These are phyloP conservation scores for Euclidium syriacum DNA, from an alignment of 345 rosid species.

Conservation along the genomic window DNA sequence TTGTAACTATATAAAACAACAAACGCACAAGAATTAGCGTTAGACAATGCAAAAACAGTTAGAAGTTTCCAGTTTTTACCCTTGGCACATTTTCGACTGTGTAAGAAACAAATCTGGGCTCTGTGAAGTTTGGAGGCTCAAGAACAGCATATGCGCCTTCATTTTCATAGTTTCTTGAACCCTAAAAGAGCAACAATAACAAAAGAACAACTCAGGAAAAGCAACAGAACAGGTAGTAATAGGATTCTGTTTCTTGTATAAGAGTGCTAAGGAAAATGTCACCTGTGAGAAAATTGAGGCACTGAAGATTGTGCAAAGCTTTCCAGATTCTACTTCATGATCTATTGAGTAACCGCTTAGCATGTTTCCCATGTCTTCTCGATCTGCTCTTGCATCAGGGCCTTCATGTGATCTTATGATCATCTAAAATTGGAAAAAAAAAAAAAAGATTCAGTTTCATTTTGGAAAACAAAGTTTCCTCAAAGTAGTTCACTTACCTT, in stretches of 20 bases:
- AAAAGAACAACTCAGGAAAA: not conserved
- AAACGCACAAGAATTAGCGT: not conserved
- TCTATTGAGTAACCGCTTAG: slow-evolving; percentile 36
- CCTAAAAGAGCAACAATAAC: slow-evolving; percentile 16
- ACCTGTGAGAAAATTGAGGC: slow-evolving; percentile 39
- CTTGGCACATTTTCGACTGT: slow-evolving; percentile 33
- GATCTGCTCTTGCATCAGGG: slow-evolving; percentile 34
- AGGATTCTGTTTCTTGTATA: not conserved
- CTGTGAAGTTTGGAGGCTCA: slow-evolving; percentile 36
- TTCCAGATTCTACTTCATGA: slow-evolving; percentile 42
- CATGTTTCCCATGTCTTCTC: slow-evolving; percentile 37
- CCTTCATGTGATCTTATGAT: slow-evolving; percentile 49
- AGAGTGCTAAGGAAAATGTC: not conserved
- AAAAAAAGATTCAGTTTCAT: not conserved
- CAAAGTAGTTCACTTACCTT: slow-evolving; percentile 22
- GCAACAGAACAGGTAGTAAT: not conserved
- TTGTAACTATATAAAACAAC: slow-evolving; percentile 14
- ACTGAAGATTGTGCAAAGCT: slow-evolving; percentile 36
- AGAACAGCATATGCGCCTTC: slow-evolving; percentile 41
- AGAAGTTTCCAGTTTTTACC: slow-evolving; percentile 11
- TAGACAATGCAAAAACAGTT: not conserved
- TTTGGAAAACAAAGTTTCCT: not conserved
- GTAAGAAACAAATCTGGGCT: slow-evolving; percentile 37
- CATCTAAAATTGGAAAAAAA: slow-evolving; percentile 20
- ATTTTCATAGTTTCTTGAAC: slow-evolving; percentile 31